Evolutionary conservation across 148 eudicot species (phyloP), one percentile per base, ranked within the genome.

Genomic region (Fagopyrum tataricum): DNA sequence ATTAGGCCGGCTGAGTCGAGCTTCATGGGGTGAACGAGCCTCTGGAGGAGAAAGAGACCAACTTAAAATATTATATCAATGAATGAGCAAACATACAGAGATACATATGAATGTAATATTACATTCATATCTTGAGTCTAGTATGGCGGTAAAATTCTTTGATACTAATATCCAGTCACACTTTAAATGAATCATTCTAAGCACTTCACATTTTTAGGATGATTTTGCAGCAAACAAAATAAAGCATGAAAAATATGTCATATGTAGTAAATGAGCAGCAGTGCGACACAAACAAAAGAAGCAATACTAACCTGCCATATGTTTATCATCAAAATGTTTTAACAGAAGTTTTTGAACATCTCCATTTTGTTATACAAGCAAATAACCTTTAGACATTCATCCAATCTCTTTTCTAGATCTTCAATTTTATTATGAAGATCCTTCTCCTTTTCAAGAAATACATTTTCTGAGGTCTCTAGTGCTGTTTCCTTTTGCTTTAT

Each of bases 1-100:
- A 93, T 86, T 51, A 93, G 81, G 3, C 85, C 95, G 0, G 97
- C 92, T 1, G 98, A 91, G 59, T 93, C 98, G 11, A 93, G 82
- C 75, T 83, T 77, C 89, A 93, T 91, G 0, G 97, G 95, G 44
- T 82, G 42, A 0, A 70, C 76, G 5, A 93, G 88, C 41, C 75
- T 82, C 58, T 78, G 72, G 10, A 93, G 81, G 55, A n/a, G n/a
- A n/a, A n/a, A 64, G 43, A 64, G 69, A 56, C 62, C 62, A 56
- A 18, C 31, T 9, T 1, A 56, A 49, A 64, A 64, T 64, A 64
- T 64, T 37, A 31, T 39, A 31, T 39, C 69, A 43, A 31, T 64
- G 44, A 20, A 55, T 55, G 21, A 55, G 9, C 2, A 23, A 55
- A 55, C 23, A 1, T 55, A 55, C 61, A 31, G 12, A 62, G 4